Evolutionary conservation across 345 rosid genomes (phyloP).

Genomic region (Eutrema heterophyllum): DNA sequence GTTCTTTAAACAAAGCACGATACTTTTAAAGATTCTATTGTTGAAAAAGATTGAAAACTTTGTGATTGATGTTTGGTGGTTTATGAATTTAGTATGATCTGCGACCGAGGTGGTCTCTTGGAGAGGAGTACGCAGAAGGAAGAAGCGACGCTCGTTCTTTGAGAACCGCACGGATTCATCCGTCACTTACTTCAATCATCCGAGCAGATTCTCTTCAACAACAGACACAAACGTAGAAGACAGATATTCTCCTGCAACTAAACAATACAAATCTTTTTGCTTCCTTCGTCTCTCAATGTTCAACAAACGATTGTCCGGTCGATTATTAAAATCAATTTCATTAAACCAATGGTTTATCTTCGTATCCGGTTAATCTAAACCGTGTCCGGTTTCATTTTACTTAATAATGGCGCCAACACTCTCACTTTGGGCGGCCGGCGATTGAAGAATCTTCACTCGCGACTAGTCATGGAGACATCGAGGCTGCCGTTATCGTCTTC

Average conservation of each 20-base stretch:
- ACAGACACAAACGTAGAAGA: constrained; percentile 17
- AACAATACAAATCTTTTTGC: neutral
- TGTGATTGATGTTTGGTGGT: neutral
- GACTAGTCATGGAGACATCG: constrained; percentile 50
- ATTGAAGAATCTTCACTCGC: neutral
- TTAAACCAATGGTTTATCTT: neutral
- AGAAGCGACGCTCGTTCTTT: constrained; percentile 77
- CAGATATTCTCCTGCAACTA: neutral
- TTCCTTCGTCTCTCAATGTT: neutral
- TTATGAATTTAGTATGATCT: constrained; percentile 62
- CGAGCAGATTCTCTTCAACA: constrained; percentile 59
- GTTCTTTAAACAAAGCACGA: constrained; percentile 1
- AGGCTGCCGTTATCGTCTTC: constrained; percentile 60
- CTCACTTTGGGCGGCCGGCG: neutral
- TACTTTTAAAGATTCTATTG: neutral
- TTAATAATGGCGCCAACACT: constrained; percentile 12
- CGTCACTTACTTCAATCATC: constrained; percentile 82
- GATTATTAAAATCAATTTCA: neutral
- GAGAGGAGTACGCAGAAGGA: constrained; percentile 78
- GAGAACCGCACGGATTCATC: constrained; percentile 72
- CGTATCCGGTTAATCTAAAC: constrained; percentile 5
- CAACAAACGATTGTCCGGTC: constrained; percentile 4
- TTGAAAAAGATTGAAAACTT: neutral
- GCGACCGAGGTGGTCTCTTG: constrained; percentile 93
- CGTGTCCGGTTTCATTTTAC: neutral